phyloP scores from a whole-genome alignment of 208 protist species.

The Tritrichomonas musculus region DNA sequence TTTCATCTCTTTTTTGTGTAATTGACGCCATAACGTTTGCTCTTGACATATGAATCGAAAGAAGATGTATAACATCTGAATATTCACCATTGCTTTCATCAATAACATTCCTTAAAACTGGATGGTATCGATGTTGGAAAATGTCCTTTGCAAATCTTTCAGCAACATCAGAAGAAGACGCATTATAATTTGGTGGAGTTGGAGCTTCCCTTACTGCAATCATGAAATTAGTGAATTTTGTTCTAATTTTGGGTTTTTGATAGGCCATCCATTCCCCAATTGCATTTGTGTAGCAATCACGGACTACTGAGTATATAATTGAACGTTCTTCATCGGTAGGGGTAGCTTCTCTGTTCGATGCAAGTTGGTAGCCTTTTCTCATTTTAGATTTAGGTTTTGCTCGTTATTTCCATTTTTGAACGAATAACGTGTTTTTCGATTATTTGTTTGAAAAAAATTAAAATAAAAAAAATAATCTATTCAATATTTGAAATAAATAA shows the following conservation, averaged over 20 bases:
- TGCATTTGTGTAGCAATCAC: neutral
- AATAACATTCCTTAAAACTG: neutral
- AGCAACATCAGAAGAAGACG: neutral
- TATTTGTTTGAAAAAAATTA: neutral
- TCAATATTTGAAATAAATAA: neutral
- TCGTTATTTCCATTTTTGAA: neutral
- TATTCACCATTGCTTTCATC: neutral
- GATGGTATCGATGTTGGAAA: neutral
- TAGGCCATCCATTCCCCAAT: neutral
- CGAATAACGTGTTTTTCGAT: neutral
- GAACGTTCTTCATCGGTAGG: neutral
- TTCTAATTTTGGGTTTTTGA: neutral
- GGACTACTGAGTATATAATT: neutral
- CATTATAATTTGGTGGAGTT: neutral
- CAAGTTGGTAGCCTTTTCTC: neutral
- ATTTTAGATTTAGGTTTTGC: neutral
- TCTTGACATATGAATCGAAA: neutral
- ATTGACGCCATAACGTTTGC: neutral
- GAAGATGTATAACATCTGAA: neutral
- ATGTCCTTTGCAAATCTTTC: constrained; percentile 14
- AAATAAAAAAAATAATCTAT: neutral
- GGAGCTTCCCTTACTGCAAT: neutral
- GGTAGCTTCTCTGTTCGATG: neutral
- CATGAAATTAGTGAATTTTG: neutral
- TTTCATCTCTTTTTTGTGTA: neutral